A percentile compares a stretch with the other conserved stretches of the same genome.
These are phyloP conservation scores for Russula lepida DNA, from an alignment of 768 basidiomycete genomes.

Conservation along the genomic window DNA sequence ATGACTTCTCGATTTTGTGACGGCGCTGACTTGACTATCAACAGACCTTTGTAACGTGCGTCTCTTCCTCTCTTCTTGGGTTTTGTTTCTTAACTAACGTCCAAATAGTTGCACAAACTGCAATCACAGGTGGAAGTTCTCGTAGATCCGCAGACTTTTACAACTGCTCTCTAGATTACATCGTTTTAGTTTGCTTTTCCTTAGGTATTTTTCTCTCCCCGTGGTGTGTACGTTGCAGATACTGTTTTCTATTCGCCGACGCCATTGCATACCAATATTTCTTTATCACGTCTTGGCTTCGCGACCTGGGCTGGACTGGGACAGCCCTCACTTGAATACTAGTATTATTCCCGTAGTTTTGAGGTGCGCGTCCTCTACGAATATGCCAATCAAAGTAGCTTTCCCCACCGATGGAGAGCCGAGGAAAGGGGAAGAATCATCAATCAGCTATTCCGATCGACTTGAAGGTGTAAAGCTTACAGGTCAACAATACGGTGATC, in stretches of 20 bases:
- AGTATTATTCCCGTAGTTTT: not conserved
- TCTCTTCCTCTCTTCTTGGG: conserved; percentile 13
- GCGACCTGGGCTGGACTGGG: not conserved
- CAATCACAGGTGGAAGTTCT: conserved; percentile 63
- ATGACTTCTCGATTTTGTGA: conserved; percentile 4
- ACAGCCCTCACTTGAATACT: not conserved
- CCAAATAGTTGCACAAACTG: conserved; percentile 53
- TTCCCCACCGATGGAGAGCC: not conserved
- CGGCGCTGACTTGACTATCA: not conserved
- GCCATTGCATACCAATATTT: conserved; percentile 13
- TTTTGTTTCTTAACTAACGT: conserved; percentile 6
- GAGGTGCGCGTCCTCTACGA: not conserved
- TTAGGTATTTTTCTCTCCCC: not conserved
- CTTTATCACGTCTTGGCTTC: not conserved
- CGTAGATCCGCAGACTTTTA: conserved; percentile 29
- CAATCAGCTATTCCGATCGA: not conserved
- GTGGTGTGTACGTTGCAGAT: not conserved
- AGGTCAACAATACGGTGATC: not conserved
- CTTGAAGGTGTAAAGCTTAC: not conserved
- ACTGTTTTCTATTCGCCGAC: not conserved
- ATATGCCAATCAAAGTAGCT: not conserved
- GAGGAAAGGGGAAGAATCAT: not conserved
- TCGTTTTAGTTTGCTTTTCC: not conserved
- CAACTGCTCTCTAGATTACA: conserved; percentile 10
- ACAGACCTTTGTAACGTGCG: conserved; percentile 84